phyloP scores from a whole-genome alignment of 352 stramenopile genomes.

The Pythium chondricola region DNA sequence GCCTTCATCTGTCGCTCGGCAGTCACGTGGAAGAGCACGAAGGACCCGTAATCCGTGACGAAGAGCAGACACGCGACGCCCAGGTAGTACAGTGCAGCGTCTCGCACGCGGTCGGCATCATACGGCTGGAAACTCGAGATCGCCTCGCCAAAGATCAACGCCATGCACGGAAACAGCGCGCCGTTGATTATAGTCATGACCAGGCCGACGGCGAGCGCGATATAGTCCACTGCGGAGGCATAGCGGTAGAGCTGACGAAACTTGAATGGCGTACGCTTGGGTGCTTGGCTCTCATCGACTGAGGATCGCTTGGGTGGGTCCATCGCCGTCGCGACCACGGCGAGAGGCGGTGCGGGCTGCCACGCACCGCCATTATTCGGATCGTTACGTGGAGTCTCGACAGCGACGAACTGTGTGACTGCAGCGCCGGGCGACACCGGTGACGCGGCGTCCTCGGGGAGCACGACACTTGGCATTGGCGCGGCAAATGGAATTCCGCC shows the following conservation, averaged over 20 bases:
- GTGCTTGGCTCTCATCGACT: not conserved
- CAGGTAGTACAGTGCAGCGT: conserved; percentile 13
- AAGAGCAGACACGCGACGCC: conserved; percentile 20
- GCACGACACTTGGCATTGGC: conserved; percentile 12
- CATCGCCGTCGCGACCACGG: conserved; percentile 6
- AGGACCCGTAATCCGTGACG: conserved; percentile 25
- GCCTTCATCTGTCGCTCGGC: conserved; percentile 24
- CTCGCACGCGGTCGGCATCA: conserved; percentile 13
- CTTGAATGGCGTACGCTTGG: conserved; percentile 7
- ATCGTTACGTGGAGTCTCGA: conserved; percentile 6
- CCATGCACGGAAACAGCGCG: conserved; percentile 32
- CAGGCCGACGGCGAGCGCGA: conserved; percentile 19
- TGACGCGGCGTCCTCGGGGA: conserved; percentile 5
- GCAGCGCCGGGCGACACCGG: not conserved
- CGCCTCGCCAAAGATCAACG: conserved; percentile 30
- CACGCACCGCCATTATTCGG: not conserved
- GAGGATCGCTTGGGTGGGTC: not conserved
- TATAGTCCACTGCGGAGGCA: conserved; percentile 15
- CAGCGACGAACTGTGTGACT: not conserved
- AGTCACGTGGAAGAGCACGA: conserved; percentile 21
- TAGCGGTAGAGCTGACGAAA: conserved; percentile 25
- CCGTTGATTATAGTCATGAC: conserved; percentile 25
- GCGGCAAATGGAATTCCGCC: not conserved
- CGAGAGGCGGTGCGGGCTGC: conserved; percentile 7
- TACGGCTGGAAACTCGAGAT: conserved; percentile 25